phyloP scores from a whole-genome alignment of 1,139 yeast genomes.

The Hyphopichia khmerensis region DNA sequence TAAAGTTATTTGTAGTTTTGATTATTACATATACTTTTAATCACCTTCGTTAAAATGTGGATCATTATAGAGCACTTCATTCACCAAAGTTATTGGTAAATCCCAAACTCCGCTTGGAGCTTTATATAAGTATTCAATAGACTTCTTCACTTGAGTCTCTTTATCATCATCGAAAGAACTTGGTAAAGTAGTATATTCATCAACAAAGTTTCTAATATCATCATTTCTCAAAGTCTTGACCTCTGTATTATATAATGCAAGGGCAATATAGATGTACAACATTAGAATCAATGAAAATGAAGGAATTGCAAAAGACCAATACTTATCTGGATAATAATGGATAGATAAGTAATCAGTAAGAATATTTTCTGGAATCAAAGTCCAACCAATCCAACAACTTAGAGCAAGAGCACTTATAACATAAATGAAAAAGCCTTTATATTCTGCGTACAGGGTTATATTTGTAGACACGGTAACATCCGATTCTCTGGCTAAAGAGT shows the following conservation, averaged over 20 bases:
- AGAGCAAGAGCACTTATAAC: slow-evolving; percentile 56
- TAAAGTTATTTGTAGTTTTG: too few species aligned
- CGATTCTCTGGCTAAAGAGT: slow-evolving; percentile 68
- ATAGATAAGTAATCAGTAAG: slow-evolving; percentile 53
- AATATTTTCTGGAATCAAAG: slow-evolving; percentile 57
- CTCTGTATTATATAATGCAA: slow-evolving; percentile 74
- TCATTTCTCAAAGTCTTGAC: slow-evolving; percentile 59
- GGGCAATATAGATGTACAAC: slow-evolving; percentile 68
- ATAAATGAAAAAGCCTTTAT: slow-evolving; percentile 78
- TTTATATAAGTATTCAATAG: slow-evolving; percentile 38
- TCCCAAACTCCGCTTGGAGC: slow-evolving; percentile 87
- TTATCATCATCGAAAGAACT: slow-evolving; percentile 17
- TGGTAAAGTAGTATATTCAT: slow-evolving; percentile 59
- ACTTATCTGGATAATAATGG: slow-evolving; percentile 76
- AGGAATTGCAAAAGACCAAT: slow-evolving; percentile 86
- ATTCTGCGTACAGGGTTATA: slow-evolving; percentile 70
- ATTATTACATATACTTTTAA: too few species aligned
- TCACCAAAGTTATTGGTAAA: slow-evolving; percentile 69
- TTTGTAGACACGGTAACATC: slow-evolving; percentile 73
- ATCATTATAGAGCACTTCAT: slow-evolving; percentile 56
- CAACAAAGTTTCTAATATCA: slow-evolving; percentile 65
- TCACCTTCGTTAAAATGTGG: background rate
- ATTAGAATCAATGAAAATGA: slow-evolving; percentile 65
- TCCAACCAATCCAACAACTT: slow-evolving; percentile 64
- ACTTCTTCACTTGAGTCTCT: slow-evolving; percentile 11